phyloP scores from a whole-genome alignment of 2,329 filamentous ascomycete genomes.

The Ophiosphaerella narmari region DNA sequence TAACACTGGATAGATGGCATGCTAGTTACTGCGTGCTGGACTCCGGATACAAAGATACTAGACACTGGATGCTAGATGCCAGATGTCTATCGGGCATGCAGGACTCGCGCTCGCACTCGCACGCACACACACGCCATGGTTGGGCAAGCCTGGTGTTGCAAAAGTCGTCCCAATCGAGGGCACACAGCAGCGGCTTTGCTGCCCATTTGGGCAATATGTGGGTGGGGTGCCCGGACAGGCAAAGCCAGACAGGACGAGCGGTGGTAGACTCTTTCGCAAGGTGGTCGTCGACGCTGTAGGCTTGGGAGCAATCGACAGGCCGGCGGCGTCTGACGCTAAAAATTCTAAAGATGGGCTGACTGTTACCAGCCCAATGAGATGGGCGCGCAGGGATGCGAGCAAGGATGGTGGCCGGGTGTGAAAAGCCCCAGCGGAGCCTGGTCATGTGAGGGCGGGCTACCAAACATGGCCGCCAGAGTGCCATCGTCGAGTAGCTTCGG shows the following conservation, averaged over 20 bases:
- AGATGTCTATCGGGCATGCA: no score
- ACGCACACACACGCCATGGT: not conserved
- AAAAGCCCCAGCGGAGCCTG: slow-evolving; percentile 20
- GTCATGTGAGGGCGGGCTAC: slow-evolving; percentile 38
- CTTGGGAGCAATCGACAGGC: slow-evolving; percentile 44
- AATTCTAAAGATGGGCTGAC: slow-evolving; percentile 45
- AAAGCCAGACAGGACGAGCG: slow-evolving; percentile 23
- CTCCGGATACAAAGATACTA: no score
- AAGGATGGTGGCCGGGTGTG: slow-evolving; percentile 26
- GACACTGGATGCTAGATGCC: no score
- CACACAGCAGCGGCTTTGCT: slow-evolving; percentile 39
- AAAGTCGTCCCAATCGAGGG: slow-evolving; percentile 34
- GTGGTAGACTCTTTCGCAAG: slow-evolving; percentile 29
- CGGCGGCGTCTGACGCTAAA: slow-evolving; percentile 45
- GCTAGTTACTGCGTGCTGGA: not conserved
- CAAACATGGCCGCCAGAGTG: slow-evolving; percentile 30
- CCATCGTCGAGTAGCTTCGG: slow-evolving; percentile 39
- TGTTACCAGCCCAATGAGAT: slow-evolving; percentile 40
- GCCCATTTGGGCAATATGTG: slow-evolving; percentile 29
- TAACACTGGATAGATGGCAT: slow-evolving; percentile 4
- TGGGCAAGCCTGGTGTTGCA: slow-evolving; percentile 28
- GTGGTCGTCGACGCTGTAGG: slow-evolving; percentile 38
- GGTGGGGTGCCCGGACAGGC: slow-evolving; percentile 22
- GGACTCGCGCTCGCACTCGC: no score
- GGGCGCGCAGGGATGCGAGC: slow-evolving; percentile 36